These are phyloP conservation scores for Amniculicola lignicola DNA, from an alignment of 495 filamentous ascomycete genomes.

Conservation along the genomic window DNA sequence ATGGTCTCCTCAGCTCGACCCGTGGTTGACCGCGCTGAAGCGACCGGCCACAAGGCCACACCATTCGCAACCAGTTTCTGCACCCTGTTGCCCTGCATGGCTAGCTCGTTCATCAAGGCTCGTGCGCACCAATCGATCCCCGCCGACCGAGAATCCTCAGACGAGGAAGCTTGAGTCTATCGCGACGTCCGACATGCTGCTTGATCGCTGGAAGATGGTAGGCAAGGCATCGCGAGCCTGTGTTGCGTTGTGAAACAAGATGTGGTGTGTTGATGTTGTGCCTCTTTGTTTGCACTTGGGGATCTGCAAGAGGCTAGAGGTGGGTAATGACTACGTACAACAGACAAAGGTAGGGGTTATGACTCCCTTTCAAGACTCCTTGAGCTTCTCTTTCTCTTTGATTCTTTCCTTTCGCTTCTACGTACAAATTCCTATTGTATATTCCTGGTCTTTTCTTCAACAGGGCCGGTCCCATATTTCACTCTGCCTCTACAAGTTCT, in stretches of 20 bases:
- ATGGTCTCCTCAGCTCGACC: too few relatives aligned
- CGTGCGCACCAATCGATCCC: neutral
- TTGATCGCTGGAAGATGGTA: neutral
- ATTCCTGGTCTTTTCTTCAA: neutral
- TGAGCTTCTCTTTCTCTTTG: neutral
- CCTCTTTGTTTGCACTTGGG: too few relatives aligned
- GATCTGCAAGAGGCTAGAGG: too few relatives aligned
- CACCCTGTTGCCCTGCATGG: too few relatives aligned
- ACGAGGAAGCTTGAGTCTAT: neutral
- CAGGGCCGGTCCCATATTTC: neutral
- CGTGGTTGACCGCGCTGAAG: too few relatives aligned
- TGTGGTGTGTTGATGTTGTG: too few relatives aligned
- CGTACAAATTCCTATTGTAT: neutral
- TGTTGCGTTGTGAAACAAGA: too few relatives aligned
- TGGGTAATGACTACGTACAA: neutral
- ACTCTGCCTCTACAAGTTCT: neutral
- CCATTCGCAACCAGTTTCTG: neutral
- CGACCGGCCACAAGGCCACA: too few relatives aligned
- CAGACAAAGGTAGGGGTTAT: neutral
- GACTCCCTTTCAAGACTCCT: neutral
- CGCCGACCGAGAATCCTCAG: neutral
- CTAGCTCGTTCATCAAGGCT: neutral
- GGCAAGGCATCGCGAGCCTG: neutral
- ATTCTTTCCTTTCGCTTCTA: neutral
- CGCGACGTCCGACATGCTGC: neutral